Conservation (phyloP, 495 filamentous ascomycete species). For the Apiosordaria backusii region DNA sequence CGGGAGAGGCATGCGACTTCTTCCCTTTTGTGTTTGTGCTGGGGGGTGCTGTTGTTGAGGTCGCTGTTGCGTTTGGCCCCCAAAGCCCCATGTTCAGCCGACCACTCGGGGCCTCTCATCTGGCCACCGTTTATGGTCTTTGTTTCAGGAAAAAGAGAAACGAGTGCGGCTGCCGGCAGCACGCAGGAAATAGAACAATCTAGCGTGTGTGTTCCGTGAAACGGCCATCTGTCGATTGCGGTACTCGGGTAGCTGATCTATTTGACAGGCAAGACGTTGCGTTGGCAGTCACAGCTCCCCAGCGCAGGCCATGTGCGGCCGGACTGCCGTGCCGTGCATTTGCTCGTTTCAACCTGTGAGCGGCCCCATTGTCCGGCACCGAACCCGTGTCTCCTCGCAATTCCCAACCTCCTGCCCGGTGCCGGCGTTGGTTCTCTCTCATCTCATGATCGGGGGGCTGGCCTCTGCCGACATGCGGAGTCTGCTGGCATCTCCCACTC, state of each 20-base stretch:
- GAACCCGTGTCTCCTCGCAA: background rate
- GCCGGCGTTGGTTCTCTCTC: background rate
- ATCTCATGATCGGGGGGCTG: background rate
- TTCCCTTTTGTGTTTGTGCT: background rate
- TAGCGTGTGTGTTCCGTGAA: background rate
- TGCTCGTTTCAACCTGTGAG: background rate
- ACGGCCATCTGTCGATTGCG: background rate
- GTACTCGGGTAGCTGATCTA: background rate
- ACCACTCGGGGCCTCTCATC: background rate
- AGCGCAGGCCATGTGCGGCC: background rate
- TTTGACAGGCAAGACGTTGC: background rate
- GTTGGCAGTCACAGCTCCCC: background rate
- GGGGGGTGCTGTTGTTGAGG: background rate
- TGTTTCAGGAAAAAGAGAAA: slow-evolving; percentile 1
- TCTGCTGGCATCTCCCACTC: background rate
- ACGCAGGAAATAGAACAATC: slow-evolving; percentile 2
- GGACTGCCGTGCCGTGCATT: background rate
- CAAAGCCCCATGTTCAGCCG: background rate
- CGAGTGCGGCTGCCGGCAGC: background rate
- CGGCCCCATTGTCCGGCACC: background rate
- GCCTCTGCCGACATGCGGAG: background rate
- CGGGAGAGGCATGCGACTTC: background rate
- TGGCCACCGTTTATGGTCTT: background rate
- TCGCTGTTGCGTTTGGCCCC: background rate
- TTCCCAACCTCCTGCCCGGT: background rate